Conservation (phyloP, 768 basidiomycete genomes). For the Hericium coralloides region DNA sequence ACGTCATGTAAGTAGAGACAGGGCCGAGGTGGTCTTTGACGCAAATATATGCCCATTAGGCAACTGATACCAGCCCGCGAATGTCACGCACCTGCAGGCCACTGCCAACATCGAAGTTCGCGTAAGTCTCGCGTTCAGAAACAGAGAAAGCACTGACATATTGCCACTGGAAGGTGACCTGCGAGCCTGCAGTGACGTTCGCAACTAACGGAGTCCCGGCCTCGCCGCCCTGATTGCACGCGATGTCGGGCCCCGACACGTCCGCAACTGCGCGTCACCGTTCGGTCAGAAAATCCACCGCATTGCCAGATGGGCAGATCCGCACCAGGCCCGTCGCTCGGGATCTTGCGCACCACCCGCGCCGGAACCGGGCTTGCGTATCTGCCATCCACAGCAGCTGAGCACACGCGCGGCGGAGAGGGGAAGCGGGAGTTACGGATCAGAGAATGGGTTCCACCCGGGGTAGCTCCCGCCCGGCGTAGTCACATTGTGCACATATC, state of each 20-base stretch:
- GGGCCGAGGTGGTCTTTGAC: conserved; percentile 38
- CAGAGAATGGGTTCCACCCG: conserved; percentile 19
- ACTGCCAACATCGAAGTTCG: conserved; percentile 8
- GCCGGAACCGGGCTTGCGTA: conserved; percentile 17
- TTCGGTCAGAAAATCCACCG: too few relatives aligned
- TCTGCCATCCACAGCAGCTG: conserved; percentile 4
- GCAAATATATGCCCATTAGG: neutral
- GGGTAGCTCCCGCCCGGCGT: conserved; percentile 16
- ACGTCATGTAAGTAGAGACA: conserved; percentile 44
- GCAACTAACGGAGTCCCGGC: conserved; percentile 25
- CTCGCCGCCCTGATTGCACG: conserved; percentile 34
- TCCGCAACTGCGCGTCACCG: conserved; percentile 12
- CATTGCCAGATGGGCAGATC: neutral
- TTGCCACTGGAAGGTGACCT: conserved; percentile 38
- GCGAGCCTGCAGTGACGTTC: conserved; percentile 31
- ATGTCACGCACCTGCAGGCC: conserved; percentile 15
- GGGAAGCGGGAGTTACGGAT: conserved; percentile 16
- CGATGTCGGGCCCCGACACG: conserved; percentile 27
- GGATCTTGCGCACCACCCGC: conserved; percentile 23
- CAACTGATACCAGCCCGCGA: neutral
- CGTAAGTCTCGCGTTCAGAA: neutral
- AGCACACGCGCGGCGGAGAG: neutral
- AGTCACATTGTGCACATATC: conserved; percentile 14
- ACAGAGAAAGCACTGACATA: conserved; percentile 10
- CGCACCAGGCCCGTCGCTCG: conserved; percentile 22